These are phyloP conservation scores for Agaricales sp. DNA, from an alignment of 1,284 basidiomycete species.

Conservation along the genomic window DNA sequence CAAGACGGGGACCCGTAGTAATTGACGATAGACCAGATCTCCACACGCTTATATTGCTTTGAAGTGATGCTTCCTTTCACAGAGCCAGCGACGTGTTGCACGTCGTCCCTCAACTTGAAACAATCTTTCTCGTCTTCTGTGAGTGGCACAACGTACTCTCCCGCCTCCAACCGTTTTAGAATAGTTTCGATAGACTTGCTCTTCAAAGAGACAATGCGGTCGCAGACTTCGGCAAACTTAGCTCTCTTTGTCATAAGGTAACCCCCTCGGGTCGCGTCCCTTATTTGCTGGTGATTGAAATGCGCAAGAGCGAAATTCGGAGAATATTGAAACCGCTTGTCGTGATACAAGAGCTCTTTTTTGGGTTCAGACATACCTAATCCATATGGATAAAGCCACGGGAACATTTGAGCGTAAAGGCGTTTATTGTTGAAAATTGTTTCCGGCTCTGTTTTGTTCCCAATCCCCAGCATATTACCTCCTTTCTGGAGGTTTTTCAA, in stretches of 20 bases:
- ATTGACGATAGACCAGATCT: constrained; percentile 22
- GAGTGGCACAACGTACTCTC: constrained; percentile 14
- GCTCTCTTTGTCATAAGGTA: constrained; percentile 20
- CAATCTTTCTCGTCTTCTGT: constrained; percentile 22
- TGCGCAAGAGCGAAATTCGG: too few relatives aligned
- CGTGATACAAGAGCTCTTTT: too few relatives aligned
- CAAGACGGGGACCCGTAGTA: constrained; percentile 22
- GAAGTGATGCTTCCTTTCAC: constrained; percentile 21
- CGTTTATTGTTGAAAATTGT: too few relatives aligned
- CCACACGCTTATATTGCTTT: constrained; percentile 22
- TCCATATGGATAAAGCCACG: too few relatives aligned
- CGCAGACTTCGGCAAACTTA: constrained; percentile 13
- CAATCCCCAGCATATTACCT: too few relatives aligned
- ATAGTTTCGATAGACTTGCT: too few relatives aligned
- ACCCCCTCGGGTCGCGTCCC: constrained; percentile 14
- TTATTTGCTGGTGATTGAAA: constrained; percentile 30
- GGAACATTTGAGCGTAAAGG: too few relatives aligned
- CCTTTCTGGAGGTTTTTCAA: too few relatives aligned
- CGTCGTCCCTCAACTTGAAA: constrained; percentile 20
- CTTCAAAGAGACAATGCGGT: constrained; percentile 12
- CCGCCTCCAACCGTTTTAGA: too few relatives aligned
- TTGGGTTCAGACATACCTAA: too few relatives aligned
- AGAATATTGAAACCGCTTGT: too few relatives aligned
- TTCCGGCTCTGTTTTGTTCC: too few relatives aligned
- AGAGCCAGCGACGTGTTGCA: constrained; percentile 21